phyloP scores from a whole-genome alignment of 2,329 filamentous ascomycete genomes.

The Dendryphion nanum region DNA sequence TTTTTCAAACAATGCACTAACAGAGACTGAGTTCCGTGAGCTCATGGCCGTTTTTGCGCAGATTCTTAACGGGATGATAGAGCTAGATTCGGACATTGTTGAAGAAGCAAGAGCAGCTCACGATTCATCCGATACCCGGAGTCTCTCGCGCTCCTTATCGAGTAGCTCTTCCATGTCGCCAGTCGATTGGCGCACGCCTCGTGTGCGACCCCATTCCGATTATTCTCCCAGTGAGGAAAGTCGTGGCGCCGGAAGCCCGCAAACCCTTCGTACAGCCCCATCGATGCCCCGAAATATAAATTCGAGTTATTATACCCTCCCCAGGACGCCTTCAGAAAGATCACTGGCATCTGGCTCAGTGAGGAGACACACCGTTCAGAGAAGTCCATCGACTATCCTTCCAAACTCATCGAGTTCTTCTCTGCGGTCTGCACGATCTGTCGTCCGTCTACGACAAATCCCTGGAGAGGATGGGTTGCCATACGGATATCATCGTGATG shows the following conservation, averaged over 20 bases:
- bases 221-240: slow-evolving; percentile 15
- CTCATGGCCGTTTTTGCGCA: slow-evolving; percentile 85
- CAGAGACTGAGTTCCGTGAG: slow-evolving; percentile 68
- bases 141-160: slow-evolving; percentile 32
- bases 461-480: slow-evolving; percentile 30
- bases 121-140: slow-evolving; percentile 27
- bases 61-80: slow-evolving; percentile 72
- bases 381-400: slow-evolving; percentile 30
- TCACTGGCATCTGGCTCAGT: slow-evolving; percentile 23
- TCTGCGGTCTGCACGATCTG: slow-evolving; percentile 23
- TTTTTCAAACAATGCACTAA: slow-evolving; percentile 70
- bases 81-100: slow-evolving; percentile 57
- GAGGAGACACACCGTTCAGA: slow-evolving; percentile 12
- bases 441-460: slow-evolving; percentile 25
- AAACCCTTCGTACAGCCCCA: slow-evolving; percentile 29
- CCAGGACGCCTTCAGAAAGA: slow-evolving; percentile 21
- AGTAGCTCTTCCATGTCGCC: slow-evolving; percentile 22
- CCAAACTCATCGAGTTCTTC: slow-evolving; percentile 32
- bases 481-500: slow-evolving; percentile 36
- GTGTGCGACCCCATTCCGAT: slow-evolving; percentile 19
- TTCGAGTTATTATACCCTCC: slow-evolving; percentile 20
- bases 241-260: slow-evolving; percentile 15
- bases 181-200: slow-evolving; percentile 27
- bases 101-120: slow-evolving; percentile 37
- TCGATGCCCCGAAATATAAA: slow-evolving; percentile 23